Evolutionary conservation across 2,329 filamentous ascomycete species (phyloP), one percentile per base, ranked within the genome.

Genomic region (Penicillium freii): DNA sequence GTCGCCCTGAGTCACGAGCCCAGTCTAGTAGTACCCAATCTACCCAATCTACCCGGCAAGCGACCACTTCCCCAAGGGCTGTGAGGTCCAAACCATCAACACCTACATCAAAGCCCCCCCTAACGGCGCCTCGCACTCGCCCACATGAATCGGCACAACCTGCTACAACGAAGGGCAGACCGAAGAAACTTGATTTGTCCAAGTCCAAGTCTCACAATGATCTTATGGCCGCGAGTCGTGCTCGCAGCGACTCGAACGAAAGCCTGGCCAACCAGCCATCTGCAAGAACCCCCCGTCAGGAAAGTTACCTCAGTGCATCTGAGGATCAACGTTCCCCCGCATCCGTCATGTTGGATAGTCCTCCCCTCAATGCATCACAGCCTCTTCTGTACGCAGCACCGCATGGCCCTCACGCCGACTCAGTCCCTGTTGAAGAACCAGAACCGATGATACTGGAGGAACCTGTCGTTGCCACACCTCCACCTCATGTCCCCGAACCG

Each of bases 301-400:
- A 51, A 23, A 61, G 62, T 33, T 55, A 54, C 13, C 52, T 82
- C 4, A 78, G 78, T 51, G 80, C 82, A 29, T 82, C 81, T 61
- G 82, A 84, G 67, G 81, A 83, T 60, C 80, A 80, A 1, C 78
- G 80, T 52, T 75, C 69, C 3, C 69, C 65, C 43, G 54, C 56
- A 19, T 56, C 62, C 23, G 25, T 62, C 11, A 45, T 62, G 23
- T 42, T 67, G 42, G 66, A 66, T 40, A 68, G 66, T 19, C 64
- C 64, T 23, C 60, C 57, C 3, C 58, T 67, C 40, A 46, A 56
- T 45, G 57, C 59, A 21, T 61, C 62, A 13, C 59, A 62, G 6
- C 46, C 39, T 31, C 31, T 52, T 33, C 23, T 52, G 7, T 40
- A 54, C 11, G 49, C 56, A 19, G 52, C 45, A 8, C 33, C 38